These are phyloP conservation scores for Diaporthe capsici DNA, from an alignment of 2,329 filamentous ascomycete species.

Conservation along the genomic window DNA sequence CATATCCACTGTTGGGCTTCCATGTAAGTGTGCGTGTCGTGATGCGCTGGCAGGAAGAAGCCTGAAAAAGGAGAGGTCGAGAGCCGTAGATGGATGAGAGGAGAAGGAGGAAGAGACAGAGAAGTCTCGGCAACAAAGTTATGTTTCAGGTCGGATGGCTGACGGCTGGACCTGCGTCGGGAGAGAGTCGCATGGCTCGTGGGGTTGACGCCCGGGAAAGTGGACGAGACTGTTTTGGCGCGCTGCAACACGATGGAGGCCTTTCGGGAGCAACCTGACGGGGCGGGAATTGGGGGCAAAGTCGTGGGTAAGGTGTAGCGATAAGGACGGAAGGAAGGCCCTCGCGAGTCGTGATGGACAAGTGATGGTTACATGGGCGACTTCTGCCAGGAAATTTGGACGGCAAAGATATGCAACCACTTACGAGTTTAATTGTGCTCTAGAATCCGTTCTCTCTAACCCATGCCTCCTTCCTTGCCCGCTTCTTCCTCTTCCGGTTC, in stretches of 20 bases:
- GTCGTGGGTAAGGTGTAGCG: slow-evolving; percentile 35
- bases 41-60: slow-evolving; percentile 20
- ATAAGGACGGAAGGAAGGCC: slow-evolving; percentile 1
- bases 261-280: slow-evolving; percentile 24
- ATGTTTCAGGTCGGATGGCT: slow-evolving; percentile 13
- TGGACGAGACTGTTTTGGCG: slow-evolving; percentile 19
- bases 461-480: not conserved
- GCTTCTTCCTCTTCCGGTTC: not conserved
- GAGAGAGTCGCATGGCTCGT: slow-evolving; percentile 30
- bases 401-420: slow-evolving; percentile 35
- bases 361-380: slow-evolving; percentile 25
- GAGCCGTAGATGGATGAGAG: not conserved
- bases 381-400: slow-evolving; percentile 20
- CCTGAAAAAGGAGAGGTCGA: not conserved
- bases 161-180: slow-evolving; percentile 22
- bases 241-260: slow-evolving; percentile 27
- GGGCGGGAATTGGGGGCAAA: not conserved
- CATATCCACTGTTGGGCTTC: slow-evolving; percentile 22
- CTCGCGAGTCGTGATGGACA: slow-evolving; percentile 12
- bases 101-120: not conserved
- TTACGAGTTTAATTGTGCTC: slow-evolving; percentile 34
- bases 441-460: not conserved
- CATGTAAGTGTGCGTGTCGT: not conserved
- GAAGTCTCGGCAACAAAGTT: not conserved
- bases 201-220: slow-evolving; percentile 1